phyloP scores from a whole-genome alignment of 495 filamentous ascomycete genomes.

The Cercophora sp. region DNA sequence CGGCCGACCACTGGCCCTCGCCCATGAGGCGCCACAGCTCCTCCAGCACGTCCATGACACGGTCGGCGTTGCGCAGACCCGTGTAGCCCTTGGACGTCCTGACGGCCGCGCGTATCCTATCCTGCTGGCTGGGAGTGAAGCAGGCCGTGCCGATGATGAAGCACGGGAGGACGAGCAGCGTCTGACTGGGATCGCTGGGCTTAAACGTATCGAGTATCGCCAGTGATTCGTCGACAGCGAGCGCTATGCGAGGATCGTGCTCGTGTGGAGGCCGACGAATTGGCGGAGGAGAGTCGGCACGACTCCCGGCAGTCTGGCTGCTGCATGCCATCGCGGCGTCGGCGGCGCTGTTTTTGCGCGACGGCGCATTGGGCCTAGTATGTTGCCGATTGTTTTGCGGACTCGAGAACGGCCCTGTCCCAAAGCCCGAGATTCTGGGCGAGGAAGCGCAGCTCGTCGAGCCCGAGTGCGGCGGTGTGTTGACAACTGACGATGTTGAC shows the following conservation, averaged over 20 bases:
- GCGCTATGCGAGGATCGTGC: constrained; percentile 59
- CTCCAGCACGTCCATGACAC: constrained; percentile 70
- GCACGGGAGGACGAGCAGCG: constrained; percentile 80
- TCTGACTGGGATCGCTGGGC: constrained; percentile 57
- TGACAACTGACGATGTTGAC: constrained; percentile 20
- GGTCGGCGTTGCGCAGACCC: constrained; percentile 74
- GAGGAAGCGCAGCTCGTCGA: constrained; percentile 41
- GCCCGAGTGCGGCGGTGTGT: constrained; percentile 38
- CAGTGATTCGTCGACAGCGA: constrained; percentile 77
- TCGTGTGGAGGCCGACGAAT: constrained; percentile 31
- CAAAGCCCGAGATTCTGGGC: constrained; percentile 17
- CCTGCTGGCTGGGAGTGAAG: constrained; percentile 64
- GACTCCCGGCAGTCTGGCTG: background rate
- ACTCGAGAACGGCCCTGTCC: constrained; percentile 1
- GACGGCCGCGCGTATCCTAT: constrained; percentile 65
- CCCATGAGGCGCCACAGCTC: constrained; percentile 83
- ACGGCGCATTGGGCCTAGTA: background rate
- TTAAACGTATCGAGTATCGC: constrained; percentile 58
- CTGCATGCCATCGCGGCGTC: background rate
- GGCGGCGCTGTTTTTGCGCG: constrained; percentile 4
- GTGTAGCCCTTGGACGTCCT: constrained; percentile 70
- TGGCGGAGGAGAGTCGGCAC: constrained; percentile 47
- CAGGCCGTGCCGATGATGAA: constrained; percentile 86
- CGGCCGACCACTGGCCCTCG: constrained; percentile 60
- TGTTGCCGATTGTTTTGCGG: constrained; percentile 18